Conservation (phyloP, 305 asterid genomes). For the Solanum hybrid region DNA sequence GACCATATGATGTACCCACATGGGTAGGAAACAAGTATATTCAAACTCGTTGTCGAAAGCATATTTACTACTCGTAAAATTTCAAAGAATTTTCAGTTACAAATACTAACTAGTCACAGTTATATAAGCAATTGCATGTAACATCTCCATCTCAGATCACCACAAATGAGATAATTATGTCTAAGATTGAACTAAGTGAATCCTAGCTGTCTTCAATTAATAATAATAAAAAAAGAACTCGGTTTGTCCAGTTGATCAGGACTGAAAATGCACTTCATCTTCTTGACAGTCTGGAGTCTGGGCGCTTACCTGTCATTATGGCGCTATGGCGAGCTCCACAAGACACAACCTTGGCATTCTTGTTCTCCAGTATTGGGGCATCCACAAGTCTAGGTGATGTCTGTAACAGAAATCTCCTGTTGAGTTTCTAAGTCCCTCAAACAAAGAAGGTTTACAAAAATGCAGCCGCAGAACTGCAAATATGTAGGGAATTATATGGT, state of each 20-base stretch:
- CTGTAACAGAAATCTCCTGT: constrained; percentile 21
- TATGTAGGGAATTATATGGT: neutral
- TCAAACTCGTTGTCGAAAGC: neutral
- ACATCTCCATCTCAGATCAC: neutral
- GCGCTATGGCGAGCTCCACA: constrained; percentile 66
- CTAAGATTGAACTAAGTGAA: neutral
- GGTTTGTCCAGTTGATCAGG: neutral
- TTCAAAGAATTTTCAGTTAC: neutral
- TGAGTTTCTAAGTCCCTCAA: neutral
- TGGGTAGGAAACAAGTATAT: neutral
- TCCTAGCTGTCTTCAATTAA: neutral
- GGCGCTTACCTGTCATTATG: constrained; percentile 40
- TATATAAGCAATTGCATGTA: neutral
- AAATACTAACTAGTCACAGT: neutral
- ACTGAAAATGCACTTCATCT: neutral
- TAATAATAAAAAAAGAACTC: neutral
- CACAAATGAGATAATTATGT: neutral
- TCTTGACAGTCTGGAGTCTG: neutral
- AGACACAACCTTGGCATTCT: constrained; percentile 40
- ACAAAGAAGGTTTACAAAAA: neutral
- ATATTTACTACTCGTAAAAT: neutral
- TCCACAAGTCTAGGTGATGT: constrained; percentile 39
- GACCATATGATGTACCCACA: neutral
- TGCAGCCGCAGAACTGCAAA: neutral
- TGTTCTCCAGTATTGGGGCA: constrained; percentile 39